phyloP scores from a whole-genome alignment of 148 eudicot species.

The Dysphania ambrosioides region DNA sequence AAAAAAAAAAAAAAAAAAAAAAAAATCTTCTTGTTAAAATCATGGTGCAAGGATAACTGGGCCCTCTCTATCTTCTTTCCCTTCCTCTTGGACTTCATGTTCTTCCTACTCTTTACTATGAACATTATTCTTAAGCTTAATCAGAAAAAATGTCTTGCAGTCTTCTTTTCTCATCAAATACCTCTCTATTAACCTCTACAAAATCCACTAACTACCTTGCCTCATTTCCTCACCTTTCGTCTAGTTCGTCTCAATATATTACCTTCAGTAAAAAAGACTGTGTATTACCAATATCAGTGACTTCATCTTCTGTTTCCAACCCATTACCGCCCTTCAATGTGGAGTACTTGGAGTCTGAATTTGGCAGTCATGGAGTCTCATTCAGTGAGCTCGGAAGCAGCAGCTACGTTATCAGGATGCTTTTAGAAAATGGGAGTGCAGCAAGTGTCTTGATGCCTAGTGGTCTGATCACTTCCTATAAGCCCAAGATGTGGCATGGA shows the following conservation, averaged over 20 bases:
- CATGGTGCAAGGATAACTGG: conserved; percentile 20
- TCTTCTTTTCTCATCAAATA: conserved; percentile 39
- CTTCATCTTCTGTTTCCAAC: conserved; percentile 28
- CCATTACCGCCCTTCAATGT: conserved; percentile 37
- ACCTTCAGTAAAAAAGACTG: conserved; percentile 31
- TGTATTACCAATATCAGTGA: conserved; percentile 32
- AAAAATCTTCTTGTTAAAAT: no score
- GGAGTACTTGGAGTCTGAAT: conserved; percentile 54
- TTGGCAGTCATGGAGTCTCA: conserved; percentile 56
- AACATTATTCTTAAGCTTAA: background rate
- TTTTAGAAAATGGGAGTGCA: conserved; percentile 58
- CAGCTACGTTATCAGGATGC: conserved; percentile 62
- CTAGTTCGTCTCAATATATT: conserved; percentile 16
- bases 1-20: no score
- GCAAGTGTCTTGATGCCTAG: conserved; percentile 72
- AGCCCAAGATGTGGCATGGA: conserved; percentile 86
- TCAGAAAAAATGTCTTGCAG: conserved; percentile 36
- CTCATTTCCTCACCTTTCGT: conserved; percentile 15
- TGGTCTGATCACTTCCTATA: conserved; percentile 79
- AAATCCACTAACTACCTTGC: conserved; percentile 18
- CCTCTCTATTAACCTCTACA: conserved; percentile 27
- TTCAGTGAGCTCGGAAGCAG: conserved; percentile 44
- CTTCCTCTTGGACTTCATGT: conserved; percentile 9
- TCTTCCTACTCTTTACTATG: background rate
- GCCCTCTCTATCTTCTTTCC: conserved; percentile 1